Conservation (phyloP, 148 eudicot species). For the Fagopyrum tataricum region DNA sequence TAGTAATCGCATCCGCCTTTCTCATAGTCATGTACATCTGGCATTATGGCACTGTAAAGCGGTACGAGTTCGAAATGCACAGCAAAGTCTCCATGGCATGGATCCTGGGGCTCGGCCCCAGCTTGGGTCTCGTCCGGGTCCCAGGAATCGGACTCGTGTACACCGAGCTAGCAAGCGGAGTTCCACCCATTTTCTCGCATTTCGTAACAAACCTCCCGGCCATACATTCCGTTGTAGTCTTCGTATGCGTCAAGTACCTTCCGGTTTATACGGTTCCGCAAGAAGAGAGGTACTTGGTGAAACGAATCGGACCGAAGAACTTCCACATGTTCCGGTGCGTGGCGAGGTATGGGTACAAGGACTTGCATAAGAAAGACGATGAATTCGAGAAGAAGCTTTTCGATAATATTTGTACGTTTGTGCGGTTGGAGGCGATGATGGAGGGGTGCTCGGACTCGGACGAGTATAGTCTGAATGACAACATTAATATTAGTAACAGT, state of each 20-base stretch:
- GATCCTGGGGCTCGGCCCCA: conserved; percentile 93
- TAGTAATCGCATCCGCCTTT: conserved; percentile 76
- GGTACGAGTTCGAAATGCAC: conserved; percentile 90
- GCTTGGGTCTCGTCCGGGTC: conserved; percentile 87
- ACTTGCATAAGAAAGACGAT: conserved; percentile 87
- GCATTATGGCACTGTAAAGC: conserved; percentile 90
- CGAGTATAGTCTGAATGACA: conserved; percentile 65
- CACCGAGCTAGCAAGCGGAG: conserved; percentile 92
- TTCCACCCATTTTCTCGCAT: conserved; percentile 86
- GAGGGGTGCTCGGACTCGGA: conserved; percentile 94
- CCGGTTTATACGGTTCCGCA: conserved; percentile 92
- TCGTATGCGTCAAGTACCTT: conserved; percentile 87
- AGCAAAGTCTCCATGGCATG: conserved; percentile 94
- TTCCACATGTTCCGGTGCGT: conserved; percentile 99
- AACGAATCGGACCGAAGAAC: conserved; percentile 89
- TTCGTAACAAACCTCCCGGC: conserved; percentile 94
- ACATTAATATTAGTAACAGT: background rate
- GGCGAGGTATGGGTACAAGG: conserved; percentile 91
- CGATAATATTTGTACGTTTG: conserved; percentile 71
- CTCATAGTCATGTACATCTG: conserved; percentile 86
- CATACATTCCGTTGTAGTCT: conserved; percentile 82
- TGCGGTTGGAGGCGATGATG: conserved; percentile 93
- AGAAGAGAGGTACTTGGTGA: conserved; percentile 83
- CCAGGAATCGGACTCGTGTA: conserved; percentile 96
- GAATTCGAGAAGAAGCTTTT: conserved; percentile 83